These are phyloP conservation scores for Pseudogymnoascus sp. DNA, from an alignment of 2,329 filamentous ascomycete genomes.

Conservation along the genomic window DNA sequence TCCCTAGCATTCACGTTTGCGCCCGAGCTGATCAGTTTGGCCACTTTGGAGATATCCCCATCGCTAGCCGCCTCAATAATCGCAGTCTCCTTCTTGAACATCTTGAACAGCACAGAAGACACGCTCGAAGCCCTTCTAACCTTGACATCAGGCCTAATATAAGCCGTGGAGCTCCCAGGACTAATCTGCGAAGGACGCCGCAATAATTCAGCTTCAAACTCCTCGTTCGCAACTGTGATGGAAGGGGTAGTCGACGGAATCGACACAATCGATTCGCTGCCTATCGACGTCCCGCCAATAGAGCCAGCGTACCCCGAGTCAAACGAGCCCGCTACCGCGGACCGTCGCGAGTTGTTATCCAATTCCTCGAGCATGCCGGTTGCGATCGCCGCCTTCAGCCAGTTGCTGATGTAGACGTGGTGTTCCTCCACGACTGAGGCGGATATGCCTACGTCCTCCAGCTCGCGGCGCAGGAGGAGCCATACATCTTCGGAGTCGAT, in stretches of 20 bases:
- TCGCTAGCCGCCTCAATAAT: constrained; percentile 26
- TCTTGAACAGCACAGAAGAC: constrained; percentile 19
- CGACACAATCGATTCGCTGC: constrained; percentile 14
- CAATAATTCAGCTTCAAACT: constrained; percentile 22
- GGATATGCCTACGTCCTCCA: constrained; percentile 25
- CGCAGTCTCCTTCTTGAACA: constrained; percentile 23
- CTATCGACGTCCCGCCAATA: background rate
- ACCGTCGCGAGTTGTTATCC: background rate
- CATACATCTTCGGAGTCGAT: constrained; percentile 22
- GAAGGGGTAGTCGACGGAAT: constrained; percentile 16
- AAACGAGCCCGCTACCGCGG: constrained; percentile 4
- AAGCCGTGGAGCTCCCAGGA: constrained; percentile 11
- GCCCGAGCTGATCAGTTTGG: constrained; percentile 21
- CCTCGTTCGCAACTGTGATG: constrained; percentile 18
- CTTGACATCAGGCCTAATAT: constrained; percentile 12
- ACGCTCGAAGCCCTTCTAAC: constrained; percentile 13
- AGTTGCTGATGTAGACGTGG: constrained; percentile 22
- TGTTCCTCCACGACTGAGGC: constrained; percentile 17
- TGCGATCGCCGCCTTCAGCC: constrained; percentile 21
- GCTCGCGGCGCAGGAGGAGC: constrained; percentile 21
- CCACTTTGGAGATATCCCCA: constrained; percentile 20
- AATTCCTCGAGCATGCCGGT: constrained; percentile 23
- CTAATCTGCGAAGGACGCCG: constrained; percentile 15
- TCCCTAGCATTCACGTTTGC: constrained; percentile 26
- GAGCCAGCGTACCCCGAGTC: constrained; percentile 19